Evolutionary conservation across 2,329 filamentous ascomycete genomes (phyloP), one percentile per base, ranked within the genome.

Genomic region (Cordyceps cateniannulata): DNA sequence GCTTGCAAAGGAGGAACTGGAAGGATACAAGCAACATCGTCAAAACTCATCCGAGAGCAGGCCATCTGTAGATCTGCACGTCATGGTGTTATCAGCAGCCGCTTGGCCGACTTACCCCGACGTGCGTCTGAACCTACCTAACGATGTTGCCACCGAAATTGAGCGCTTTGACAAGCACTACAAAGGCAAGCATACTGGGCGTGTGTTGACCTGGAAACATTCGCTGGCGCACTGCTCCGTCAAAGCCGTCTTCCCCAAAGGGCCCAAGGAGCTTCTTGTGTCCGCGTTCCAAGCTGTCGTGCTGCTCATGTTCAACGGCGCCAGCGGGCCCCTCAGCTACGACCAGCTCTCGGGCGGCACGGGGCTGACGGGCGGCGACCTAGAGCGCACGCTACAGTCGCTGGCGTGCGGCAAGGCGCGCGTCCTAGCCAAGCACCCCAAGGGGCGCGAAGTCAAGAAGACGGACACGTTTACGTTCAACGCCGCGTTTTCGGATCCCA

Each of bases 71-170:
- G 74, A 77, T 50, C 80, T 98, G 18, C 85, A 85, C 63, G 95
- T 98, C 67, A 96, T 87, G 75, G 88, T 99, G 24, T 80, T 99
- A n/a, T 96, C 92, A 4, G 86, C 91, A 1, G 85, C 93, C 0
- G 89, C 95, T 1, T 99, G 95, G 95, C 95, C 95, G 0, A 89
- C 89, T 0, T 99, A 98, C 69, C 85, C 89, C 0, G 92, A 96
- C 63, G 74, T 81, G 2, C 75, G 78, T 44, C 81, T 96, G 61
- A 86, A 86, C 61, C 81, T 99, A 7, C 93, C 95, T 0, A 76
- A 83, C 6, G 85, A 89, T 44, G 87, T 98, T 51, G 83, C 88
- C 25, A 79, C 80, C n/a, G 87, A 93, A 60, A 86, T 96, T 62
- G 84, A 88, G 65, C 85, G 86, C 51, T 99, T 96, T 69, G 91